Evolutionary conservation across 2,329 filamentous ascomycete species (phyloP).

Genomic region (Ustulina deusta): DNA sequence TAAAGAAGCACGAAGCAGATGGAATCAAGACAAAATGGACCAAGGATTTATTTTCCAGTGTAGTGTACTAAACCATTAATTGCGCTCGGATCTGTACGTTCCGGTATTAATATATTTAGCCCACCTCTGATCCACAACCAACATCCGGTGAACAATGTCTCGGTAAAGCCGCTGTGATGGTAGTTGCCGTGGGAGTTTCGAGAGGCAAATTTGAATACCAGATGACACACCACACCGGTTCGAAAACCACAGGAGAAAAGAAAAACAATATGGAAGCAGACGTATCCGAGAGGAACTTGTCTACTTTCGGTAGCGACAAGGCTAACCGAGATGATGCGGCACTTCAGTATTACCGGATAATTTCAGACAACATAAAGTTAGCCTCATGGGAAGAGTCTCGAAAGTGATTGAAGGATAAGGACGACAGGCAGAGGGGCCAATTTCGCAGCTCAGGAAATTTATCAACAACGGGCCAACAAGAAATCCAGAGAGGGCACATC

Average conservation of each 20-base stretch:
- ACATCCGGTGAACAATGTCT: not conserved
- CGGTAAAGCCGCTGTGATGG: not conserved
- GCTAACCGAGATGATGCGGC: not conserved
- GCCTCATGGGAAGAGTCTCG: not conserved
- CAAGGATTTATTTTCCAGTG: not conserved
- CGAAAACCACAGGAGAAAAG: not conserved
- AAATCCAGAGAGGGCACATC: too few species aligned
- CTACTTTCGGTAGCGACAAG: not conserved
- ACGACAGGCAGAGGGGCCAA: not conserved
- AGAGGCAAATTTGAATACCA: not conserved
- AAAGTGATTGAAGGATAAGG: not conserved
- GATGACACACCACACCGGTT: not conserved
- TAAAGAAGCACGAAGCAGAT: too few species aligned
- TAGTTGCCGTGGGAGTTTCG: not conserved
- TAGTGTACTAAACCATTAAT: not conserved
- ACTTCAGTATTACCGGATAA: not conserved
- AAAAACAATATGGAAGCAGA: not conserved
- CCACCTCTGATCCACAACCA: slow-evolving; percentile 5
- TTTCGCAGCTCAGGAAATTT: not conserved
- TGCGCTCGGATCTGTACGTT: not conserved
- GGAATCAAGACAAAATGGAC: not conserved
- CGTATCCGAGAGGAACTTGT: not conserved
- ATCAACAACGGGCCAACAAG: too few species aligned
- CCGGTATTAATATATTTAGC: not conserved
- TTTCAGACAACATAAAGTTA: not conserved